These are phyloP conservation scores for Beauveria sp. DNA, from an alignment of 2,329 filamentous ascomycete genomes.

Conservation along the genomic window DNA sequence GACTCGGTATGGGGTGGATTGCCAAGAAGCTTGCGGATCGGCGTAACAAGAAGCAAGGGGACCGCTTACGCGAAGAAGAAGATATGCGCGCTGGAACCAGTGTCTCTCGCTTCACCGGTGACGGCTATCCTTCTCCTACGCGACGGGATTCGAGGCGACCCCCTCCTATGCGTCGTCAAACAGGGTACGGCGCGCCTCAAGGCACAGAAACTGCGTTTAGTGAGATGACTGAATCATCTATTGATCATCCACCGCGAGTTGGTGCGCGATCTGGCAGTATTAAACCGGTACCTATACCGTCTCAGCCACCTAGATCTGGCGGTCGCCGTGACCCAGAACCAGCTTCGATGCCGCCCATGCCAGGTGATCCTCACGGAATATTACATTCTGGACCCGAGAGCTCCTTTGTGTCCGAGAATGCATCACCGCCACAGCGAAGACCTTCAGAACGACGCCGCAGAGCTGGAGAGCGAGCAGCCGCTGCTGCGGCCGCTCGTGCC, in stretches of 20 bases:
- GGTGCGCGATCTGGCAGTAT: slow-evolving; percentile 2
- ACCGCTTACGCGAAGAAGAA: slow-evolving; percentile 36
- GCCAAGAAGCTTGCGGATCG: slow-evolving; percentile 57
- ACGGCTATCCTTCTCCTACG: slow-evolving; percentile 49
- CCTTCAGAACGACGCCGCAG: slow-evolving; percentile 38
- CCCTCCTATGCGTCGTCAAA: slow-evolving; percentile 24
- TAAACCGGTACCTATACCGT: not conserved
- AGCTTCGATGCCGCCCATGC: slow-evolving; percentile 47
- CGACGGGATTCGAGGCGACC: slow-evolving; percentile 28
- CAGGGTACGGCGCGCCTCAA: slow-evolving; percentile 21
- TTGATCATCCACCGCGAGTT: slow-evolving; percentile 22
- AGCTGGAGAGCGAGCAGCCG: slow-evolving; percentile 38
- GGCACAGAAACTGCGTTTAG: slow-evolving; percentile 22
- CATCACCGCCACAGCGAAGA: slow-evolving; percentile 32
- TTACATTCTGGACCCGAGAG: slow-evolving; percentile 24
- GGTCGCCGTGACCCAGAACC: slow-evolving; percentile 28
- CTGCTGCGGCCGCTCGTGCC: slow-evolving; percentile 40
- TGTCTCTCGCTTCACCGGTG: slow-evolving; percentile 60
- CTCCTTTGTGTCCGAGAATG: slow-evolving; percentile 25
- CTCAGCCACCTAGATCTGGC: slow-evolving; percentile 21
- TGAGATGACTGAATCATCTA: slow-evolving; percentile 29
- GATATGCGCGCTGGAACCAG: slow-evolving; percentile 52
- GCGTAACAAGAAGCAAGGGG: slow-evolving; percentile 39
- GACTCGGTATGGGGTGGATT: slow-evolving; percentile 62
- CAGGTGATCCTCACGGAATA: slow-evolving; percentile 42